Evolutionary conservation across 2,329 filamentous ascomycete species (phyloP).

Genomic region (Chrysoporthe puriensis): DNA sequence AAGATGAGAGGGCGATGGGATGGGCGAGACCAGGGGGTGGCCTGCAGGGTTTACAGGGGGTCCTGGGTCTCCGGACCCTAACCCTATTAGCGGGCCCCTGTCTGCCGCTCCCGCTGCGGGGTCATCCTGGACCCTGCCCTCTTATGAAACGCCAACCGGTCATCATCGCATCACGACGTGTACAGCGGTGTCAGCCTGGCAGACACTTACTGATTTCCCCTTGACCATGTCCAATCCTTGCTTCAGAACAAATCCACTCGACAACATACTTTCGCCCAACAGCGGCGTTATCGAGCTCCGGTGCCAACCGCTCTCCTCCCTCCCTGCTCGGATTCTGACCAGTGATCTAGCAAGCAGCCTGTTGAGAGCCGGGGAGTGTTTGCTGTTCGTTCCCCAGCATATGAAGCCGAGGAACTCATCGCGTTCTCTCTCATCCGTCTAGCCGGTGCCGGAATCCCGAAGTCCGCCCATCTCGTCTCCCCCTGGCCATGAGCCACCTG

Average conservation of each 20-base stretch:
- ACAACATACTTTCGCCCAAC: no score
- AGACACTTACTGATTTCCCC: no score
- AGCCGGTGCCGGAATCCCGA: neutral
- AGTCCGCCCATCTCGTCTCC: neutral
- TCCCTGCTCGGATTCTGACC: no score
- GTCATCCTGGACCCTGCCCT: neutral
- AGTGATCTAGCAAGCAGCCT: neutral
- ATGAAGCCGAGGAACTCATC: neutral
- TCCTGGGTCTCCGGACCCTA: neutral
- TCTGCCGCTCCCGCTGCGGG: constrained; percentile 8
- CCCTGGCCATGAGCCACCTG: neutral
- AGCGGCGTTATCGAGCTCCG: no score
- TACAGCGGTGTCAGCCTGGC: neutral
- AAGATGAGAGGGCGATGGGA: neutral
- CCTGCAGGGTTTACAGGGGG: neutral
- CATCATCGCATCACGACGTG: neutral
- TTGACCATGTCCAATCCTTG: no score
- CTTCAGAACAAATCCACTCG: no score
- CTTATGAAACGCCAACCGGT: neutral
- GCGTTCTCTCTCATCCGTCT: neutral
- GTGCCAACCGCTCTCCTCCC: no score
- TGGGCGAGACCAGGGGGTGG: neutral
- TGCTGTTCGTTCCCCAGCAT: no score
- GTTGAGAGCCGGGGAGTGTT: neutral
- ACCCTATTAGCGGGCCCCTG: neutral